Evolutionary conservation across 169 alveolate species (phyloP), one percentile per base, ranked within the genome.

Genomic region (Plasmodium gonderi): DNA sequence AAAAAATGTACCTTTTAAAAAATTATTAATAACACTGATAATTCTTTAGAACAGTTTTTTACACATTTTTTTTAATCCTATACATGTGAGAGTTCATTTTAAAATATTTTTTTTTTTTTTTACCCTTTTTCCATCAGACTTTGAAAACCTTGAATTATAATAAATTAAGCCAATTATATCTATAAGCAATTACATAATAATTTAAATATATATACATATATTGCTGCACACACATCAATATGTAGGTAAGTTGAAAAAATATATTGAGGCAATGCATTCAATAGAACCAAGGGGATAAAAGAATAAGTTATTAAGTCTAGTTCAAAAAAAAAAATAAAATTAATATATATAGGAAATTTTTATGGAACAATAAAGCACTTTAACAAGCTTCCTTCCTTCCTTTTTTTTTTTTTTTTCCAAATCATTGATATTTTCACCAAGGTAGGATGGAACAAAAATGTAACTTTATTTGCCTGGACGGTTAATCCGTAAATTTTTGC

Each of bases 21-120:
- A 60, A 60, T 60, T 47, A 78, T 51, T 75, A 26, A 11, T 29
- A 1, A 14, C 29, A 26, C 45, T 26, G 65, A 78, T 47, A 64
- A 47, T 78, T 78, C 40, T 78, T 47, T 31, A 49, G 60, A 20
- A 47, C 9, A 26, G n/a, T 31, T 20, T 75, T 75, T 75, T 75
- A 45, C 51, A 75, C 29, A 75, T 75, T 75, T 75, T 3, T 4
- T 42, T 75, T n/a, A n/a, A 75, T 40, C 44, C 64, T 33, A 49
- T 33, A n/a, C 75, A 78, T 78, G 26, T 51, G 76, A 47, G 54
- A 20, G 9, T 47, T 51, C 36, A 44, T 78, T 44, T 78, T 78
- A 8, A 29, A 47, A 47, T 3, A n/a, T 78, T 78, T 20, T 51
- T 75, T 72, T 72, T 72, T 72, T 75, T 20, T 20, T 60, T 1